These are phyloP conservation scores for Phytopythium boreale DNA, from an alignment of 352 stramenopile species.

Conservation along the genomic window DNA sequence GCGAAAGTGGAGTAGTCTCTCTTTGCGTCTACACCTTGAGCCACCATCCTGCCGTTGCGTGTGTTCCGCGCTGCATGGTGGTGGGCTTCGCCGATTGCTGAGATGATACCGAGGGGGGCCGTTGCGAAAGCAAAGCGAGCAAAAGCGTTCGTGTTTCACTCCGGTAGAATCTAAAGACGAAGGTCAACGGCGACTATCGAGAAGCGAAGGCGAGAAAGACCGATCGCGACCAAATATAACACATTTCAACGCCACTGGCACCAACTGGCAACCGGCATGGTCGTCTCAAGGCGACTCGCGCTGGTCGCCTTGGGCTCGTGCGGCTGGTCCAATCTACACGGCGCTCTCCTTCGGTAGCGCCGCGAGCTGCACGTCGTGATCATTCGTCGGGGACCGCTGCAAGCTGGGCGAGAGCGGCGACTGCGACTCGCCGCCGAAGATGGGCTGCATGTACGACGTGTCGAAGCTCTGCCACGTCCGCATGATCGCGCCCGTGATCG, in stretches of 20 bases:
- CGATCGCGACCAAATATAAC: background rate
- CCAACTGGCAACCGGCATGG: background rate
- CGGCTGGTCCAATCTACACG: constrained; percentile 24
- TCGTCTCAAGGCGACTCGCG: background rate
- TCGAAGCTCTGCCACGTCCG: constrained; percentile 80
- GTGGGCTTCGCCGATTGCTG: too few relatives aligned
- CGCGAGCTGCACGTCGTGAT: constrained; percentile 21
- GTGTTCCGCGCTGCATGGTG: too few relatives aligned
- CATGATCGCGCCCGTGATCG: constrained; percentile 60
- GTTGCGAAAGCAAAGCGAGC: too few relatives aligned
- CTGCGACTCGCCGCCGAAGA: constrained; percentile 67
- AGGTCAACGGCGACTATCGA: background rate
- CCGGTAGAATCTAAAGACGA: background rate
- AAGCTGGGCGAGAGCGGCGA: constrained; percentile 10
- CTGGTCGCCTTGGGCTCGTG: background rate
- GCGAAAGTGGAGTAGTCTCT: too few relatives aligned
- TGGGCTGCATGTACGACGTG: constrained; percentile 72
- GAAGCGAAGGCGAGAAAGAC: background rate
- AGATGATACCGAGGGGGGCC: too few relatives aligned
- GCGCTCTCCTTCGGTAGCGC: constrained; percentile 39
- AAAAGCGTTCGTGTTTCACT: too few relatives aligned
- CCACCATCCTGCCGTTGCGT: too few relatives aligned
- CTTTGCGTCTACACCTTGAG: too few relatives aligned
- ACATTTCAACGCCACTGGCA: background rate
- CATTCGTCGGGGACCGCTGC: constrained; percentile 6